Percentiles rank a stretch among this genome's conserved stretches.
These are phyloP conservation scores for Striga hermonthica DNA, from an alignment of 305 asterid species.

Conservation along the genomic window DNA sequence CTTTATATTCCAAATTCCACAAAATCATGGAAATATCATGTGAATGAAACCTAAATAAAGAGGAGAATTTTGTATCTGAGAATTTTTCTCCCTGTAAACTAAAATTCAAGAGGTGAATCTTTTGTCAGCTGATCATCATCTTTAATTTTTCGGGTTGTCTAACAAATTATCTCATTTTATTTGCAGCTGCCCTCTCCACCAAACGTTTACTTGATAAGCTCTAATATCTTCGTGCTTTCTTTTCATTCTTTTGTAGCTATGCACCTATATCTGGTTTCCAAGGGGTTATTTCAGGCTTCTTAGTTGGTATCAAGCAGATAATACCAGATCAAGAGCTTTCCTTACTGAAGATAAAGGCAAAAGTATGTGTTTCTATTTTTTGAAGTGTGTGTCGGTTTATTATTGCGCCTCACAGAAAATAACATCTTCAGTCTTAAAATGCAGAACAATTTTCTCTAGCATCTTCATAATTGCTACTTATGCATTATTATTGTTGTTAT, in stretches of 20 bases:
- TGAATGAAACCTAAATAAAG: not conserved
- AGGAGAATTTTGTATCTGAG: not conserved
- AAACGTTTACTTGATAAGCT: not conserved
- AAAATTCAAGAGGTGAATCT: not conserved
- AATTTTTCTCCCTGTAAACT: not conserved
- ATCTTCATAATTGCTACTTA: not conserved
- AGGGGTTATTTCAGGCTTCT: conserved; percentile 82
- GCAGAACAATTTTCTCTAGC: conserved; percentile 24
- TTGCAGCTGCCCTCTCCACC: not conserved
- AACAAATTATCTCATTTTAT: too few species aligned
- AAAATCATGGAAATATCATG: not conserved
- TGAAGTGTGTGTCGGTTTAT: conserved; percentile 11
- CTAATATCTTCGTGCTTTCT: not conserved
- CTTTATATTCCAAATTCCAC: not conserved
- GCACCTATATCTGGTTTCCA: conserved; percentile 88
- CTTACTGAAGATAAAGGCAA: conserved; percentile 63
- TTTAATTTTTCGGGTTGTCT: not conserved
- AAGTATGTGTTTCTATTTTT: conserved; percentile 45
- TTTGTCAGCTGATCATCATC: not conserved
- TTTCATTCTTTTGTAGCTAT: conserved; percentile 47
- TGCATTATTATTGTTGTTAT: too few species aligned
- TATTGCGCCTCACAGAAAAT: not conserved
- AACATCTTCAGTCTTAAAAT: conserved; percentile 3
- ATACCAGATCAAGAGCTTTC: conserved; percentile 84
- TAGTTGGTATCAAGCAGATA: conserved; percentile 88